Base-by-base conservation (phyloP, 1,284 basidiomycete species). In the Pholiota adiposa region DNA sequence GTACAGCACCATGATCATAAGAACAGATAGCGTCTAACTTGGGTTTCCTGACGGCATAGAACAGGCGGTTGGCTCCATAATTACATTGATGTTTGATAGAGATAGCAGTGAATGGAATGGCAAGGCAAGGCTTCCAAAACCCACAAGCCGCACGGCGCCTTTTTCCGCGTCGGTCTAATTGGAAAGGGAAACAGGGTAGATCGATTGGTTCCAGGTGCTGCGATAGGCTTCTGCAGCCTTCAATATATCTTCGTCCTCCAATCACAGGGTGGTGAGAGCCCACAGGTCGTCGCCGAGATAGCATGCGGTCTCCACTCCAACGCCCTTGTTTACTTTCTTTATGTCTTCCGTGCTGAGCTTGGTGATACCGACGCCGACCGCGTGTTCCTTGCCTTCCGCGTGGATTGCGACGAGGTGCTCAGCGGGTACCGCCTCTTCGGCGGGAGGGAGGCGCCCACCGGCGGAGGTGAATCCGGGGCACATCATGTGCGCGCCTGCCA, bases 361-460 rank as follows among this genome's bases (percentile, higher is more conserved):
- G 64, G 91, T 87, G 60, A 95, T 78, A 2, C 97, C 97, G 58
- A 99, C 85, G 0, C 90, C 97, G 31, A 94, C 88, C 0, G 96
- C 89, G 67, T 95, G 88, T 65, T 96, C 92, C 76, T 99, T 99
- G n/a, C 96, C 97, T 75, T 99, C 96, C 16, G 96, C 94, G 67
- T 90, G 83, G 59, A 99, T 90, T 0, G 93, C 94, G 14, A 99
- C 95, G 12, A 93, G 82, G 1, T 84, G 81, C 9, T 86, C 88
- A 48, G 86, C 83, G 16, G 87, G 81, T 38, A 98, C 77, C 1
- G 86, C 89, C 33, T 77, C 77, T 33, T 90, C 88, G 23, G 85
- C 75, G 6, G 94, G 87, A 0, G 97, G 96, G 0, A 99, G 86
- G 66, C 85, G 83, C 14, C 96, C 97, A 14, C 97, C 97, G 41